Evolutionary conservation across 1,284 basidiomycete genomes (phyloP).

Genomic region (Cutaneotrichosporon spelunceum): DNA sequence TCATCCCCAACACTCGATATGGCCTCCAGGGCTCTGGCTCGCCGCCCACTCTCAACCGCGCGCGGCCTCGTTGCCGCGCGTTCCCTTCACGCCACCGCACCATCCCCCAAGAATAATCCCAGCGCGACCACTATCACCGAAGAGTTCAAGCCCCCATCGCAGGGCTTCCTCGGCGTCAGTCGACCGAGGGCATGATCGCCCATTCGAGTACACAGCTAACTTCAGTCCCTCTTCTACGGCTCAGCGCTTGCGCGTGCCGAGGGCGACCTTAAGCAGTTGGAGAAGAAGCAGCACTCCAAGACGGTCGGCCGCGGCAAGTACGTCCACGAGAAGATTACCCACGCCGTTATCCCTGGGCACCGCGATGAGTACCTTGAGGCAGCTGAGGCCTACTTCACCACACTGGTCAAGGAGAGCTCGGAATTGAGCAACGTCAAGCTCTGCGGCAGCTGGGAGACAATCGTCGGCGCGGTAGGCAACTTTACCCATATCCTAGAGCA

Average conservation of each 20-base stretch:
- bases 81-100: slow-evolving; percentile 13
- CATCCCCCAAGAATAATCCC: not conserved
- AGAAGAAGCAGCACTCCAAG: slow-evolving; percentile 67
- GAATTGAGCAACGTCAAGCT: slow-evolving; percentile 71
- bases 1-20: not conserved
- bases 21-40: slow-evolving; percentile 8
- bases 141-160: not conserved
- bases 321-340: slow-evolving; percentile 79
- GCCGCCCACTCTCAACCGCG: not conserved
- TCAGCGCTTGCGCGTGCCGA: slow-evolving; percentile 78
- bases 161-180: slow-evolving; percentile 12
- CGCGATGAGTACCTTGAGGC: slow-evolving; percentile 77
- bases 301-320: slow-evolving; percentile 77
- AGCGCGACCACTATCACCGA: not conserved
- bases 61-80: slow-evolving; percentile 8
- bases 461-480: slow-evolving; percentile 76
- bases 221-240: slow-evolving; percentile 63
- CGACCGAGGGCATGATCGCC: not conserved
- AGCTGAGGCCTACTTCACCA: slow-evolving; percentile 75
- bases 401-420: slow-evolving; percentile 64
- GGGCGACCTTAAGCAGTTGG: slow-evolving; percentile 62
- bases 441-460: slow-evolving; percentile 81
- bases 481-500: slow-evolving; percentile 78
- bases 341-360: slow-evolving; percentile 75
- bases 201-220: not conserved